phyloP scores from a whole-genome alignment of 2,329 filamentous ascomycete genomes.

The Fusarium sp. region DNA sequence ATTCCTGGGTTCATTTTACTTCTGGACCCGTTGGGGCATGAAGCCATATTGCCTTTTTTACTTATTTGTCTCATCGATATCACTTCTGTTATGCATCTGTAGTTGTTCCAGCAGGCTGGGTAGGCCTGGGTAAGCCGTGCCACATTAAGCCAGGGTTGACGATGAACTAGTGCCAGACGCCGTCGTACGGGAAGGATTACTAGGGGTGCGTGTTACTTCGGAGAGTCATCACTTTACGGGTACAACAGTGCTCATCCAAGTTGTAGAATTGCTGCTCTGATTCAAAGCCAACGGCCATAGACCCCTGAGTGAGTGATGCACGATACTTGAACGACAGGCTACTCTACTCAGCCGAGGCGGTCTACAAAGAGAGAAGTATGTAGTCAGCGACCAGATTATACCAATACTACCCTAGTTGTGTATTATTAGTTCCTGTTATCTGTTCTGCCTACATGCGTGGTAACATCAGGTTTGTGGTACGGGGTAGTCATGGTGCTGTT shows the following conservation, averaged over 20 bases:
- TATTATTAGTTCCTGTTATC: too few relatives aligned
- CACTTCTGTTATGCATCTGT: slow-evolving; percentile 16
- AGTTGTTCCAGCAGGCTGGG: slow-evolving; percentile 33
- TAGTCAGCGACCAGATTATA: too few relatives aligned
- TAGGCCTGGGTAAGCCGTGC: slow-evolving; percentile 19
- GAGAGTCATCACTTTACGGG: not conserved
- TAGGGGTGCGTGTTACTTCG: slow-evolving; percentile 36
- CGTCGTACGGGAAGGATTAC: slow-evolving; percentile 29
- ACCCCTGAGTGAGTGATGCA: not conserved
- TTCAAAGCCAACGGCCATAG: not conserved
- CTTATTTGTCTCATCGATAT: slow-evolving; percentile 25
- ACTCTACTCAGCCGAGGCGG: not conserved
- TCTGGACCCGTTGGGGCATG: not conserved
- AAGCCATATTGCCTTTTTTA: slow-evolving; percentile 7
- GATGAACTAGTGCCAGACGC: slow-evolving; percentile 30
- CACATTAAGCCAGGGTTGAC: slow-evolving; percentile 30
- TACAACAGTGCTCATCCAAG: slow-evolving; percentile 1
- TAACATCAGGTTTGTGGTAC: too few relatives aligned
- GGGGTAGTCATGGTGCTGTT: not conserved
- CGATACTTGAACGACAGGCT: not conserved
- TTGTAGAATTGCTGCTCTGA: not conserved
- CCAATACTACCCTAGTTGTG: not conserved
- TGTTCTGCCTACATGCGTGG: too few relatives aligned
- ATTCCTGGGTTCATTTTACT: slow-evolving; percentile 8
- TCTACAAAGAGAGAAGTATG: not conserved